Base-by-base conservation (phyloP, 257 asterid species). In the Gardenia jasminoides region DNA sequence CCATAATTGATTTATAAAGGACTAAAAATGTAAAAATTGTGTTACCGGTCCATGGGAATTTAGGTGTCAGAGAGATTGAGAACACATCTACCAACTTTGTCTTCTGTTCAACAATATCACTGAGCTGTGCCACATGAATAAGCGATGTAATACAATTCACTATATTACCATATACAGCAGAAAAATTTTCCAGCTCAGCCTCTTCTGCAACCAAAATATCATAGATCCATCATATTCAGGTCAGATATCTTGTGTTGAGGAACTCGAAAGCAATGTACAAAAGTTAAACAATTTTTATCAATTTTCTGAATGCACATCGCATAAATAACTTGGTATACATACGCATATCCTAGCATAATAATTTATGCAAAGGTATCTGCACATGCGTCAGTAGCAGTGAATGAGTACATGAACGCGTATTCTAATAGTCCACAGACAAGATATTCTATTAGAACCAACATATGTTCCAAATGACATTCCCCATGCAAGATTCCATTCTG, bases 1-100 rank as follows among this genome's bases (percentile, higher is more conserved):
- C 4, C 33, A 73, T 62, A 44, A 65, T 70, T 44, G 76, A 72
- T 69, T 12, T 24, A 79, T 72, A 74, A 68, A 30, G 80, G 41
- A 31, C 39, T 56, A 33, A 13, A 48, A 33, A 69, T 28, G 69
- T 10, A 46, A 67, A 28, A 46, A 66, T 73, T 54, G n/a, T 76
- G 7, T 80, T 85, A 92, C 99, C 98, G 70, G 93, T 86, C 99
- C 99, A 95, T 7, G 94, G 80, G 85, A 88, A 87, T 78, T 84
- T 88, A 82, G 97, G 91, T 30, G 94, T 89, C 71, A 93, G 92
- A 64, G 94, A 95, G 41, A 83, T 78, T 67, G 84, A 54, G 83
- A 89, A 85, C 74, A 91, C 74, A 81, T 87, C 87, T 82, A 92
- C 76, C 82, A 95, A 86, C 83, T 88, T 85, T 81, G 84, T 83